These are phyloP conservation scores for Isochrysis galbana DNA, from an alignment of 78 protist genomes.

Conservation along the genomic window DNA sequence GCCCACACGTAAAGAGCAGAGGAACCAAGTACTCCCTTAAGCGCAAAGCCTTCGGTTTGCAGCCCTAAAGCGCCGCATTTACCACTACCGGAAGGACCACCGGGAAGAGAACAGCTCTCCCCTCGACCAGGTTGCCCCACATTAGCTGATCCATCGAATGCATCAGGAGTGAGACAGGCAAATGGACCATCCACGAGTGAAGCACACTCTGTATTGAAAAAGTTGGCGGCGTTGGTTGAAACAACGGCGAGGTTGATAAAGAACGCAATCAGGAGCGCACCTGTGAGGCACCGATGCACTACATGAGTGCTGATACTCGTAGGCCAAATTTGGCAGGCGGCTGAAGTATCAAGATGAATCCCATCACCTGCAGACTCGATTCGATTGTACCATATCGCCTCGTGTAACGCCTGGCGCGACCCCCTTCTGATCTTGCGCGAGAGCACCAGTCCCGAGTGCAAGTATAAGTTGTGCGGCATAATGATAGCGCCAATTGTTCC, in stretches of 20 bases:
- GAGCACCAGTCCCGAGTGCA: conserved; percentile 79
- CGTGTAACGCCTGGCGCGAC: conserved; percentile 12
- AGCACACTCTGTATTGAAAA: background rate
- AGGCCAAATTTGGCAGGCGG: too few species aligned
- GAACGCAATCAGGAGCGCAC: conserved; percentile 73
- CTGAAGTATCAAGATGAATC: too few species aligned
- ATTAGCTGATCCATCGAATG: too few species aligned
- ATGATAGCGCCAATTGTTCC: conserved; percentile 80
- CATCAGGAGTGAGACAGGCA: background rate
- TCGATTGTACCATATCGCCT: conserved; percentile 63
- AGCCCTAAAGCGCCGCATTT: too few species aligned
- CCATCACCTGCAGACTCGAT: conserved; percentile 63
- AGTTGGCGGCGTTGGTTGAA: conserved; percentile 26
- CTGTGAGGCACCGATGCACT: too few species aligned
- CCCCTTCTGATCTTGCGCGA: background rate
- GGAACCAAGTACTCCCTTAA: background rate
- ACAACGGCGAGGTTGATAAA: conserved; percentile 71
- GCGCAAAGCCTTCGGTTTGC: background rate
- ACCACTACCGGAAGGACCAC: too few species aligned
- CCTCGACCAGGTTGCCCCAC: too few species aligned
- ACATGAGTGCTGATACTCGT: too few species aligned
- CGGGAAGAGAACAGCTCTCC: too few species aligned
- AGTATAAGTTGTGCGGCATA: conserved; percentile 84
- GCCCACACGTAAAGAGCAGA: background rate
- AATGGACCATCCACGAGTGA: background rate